Base-by-base conservation (phyloP, 257 asterid species). In the Jacaranda mimosifolia region DNA sequence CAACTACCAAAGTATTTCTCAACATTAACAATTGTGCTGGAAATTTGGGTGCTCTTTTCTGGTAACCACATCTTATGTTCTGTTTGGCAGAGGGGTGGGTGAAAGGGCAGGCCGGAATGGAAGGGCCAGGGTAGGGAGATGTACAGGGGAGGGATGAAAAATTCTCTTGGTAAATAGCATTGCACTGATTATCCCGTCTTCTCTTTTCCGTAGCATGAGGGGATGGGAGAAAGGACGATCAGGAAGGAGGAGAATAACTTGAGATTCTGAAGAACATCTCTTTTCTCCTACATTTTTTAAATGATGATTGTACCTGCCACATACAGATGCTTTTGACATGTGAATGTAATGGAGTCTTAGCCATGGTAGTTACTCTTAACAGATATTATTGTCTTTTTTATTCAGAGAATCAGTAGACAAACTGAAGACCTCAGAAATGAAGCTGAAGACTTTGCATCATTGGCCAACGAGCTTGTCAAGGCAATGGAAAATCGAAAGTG, bases 401-500 rank as follows among this genome's bases (percentile, higher is more conserved):
- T 80, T 56, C 88, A 94, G 98, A 94, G 82, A 86, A 90, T 92
- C 77, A 87, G 85, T 73, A 84, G 82, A 46, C 87, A 85, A 81
- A 89, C 98, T 38, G 98, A 89, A 75, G 98, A 92, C 76, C 81
- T 94, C 65, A 86, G 81, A 77, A 86, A 85, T 66, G 97, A 89
- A 75, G 98, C 98, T 9, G 94, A 94, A 83, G 97, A 94, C 86
- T 90, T 94, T 60, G 92, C 97, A 40, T 92, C 97, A 48, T 83
- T 94, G 84, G 94, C 98, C 58, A 87, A 92, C 46, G 98, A 94
- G 85, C 98, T 94, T 56, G 97, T 87, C 60, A 90, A 88, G 85
- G 94, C 86, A 63, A 92, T 94, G 97, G 98, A 92, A 80, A 87
- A 83, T 6, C 92, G 93, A n/a, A 94, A 94, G 77, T 92, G 97